Conservation (phyloP, 1,284 basidiomycete species). For the Waitea zeae region DNA sequence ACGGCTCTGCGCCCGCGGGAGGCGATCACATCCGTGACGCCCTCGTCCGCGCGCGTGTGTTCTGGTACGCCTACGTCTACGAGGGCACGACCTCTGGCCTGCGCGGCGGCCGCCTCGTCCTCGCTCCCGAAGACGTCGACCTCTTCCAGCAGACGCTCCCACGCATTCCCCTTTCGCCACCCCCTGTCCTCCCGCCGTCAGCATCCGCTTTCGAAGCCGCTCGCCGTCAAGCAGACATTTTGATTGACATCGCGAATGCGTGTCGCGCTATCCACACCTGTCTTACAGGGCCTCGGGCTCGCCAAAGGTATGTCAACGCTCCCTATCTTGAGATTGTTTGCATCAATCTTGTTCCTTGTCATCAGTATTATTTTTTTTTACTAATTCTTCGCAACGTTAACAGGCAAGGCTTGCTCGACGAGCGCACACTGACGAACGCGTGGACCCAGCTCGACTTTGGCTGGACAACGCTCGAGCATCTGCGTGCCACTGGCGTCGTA, state of each 20-base stretch:
- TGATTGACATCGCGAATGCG: conserved; percentile 50
- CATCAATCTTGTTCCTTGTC: not conserved
- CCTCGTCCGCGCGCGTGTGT: conserved; percentile 55
- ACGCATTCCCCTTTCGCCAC: conserved; percentile 18
- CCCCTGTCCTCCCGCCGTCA: not conserved
- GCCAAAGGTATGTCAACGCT: conserved; percentile 18
- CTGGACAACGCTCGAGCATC: conserved; percentile 64
- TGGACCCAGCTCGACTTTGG: conserved; percentile 70
- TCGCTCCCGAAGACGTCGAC: conserved; percentile 49
- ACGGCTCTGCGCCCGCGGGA: conserved; percentile 23
- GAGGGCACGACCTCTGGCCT: conserved; percentile 69
- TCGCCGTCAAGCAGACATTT: conserved; percentile 31
- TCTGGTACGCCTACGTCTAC: conserved; percentile 74
- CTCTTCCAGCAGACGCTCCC: conserved; percentile 40
- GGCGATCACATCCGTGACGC: conserved; percentile 42
- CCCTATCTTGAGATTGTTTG: too few relatives aligned
- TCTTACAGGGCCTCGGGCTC: conserved; percentile 59
- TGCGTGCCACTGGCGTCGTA: conserved; percentile 24
- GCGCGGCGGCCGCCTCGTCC: conserved; percentile 49
- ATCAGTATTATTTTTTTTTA: not conserved
- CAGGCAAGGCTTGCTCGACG: conserved; percentile 31
- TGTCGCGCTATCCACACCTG: conserved; percentile 62
- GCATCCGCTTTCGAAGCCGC: conserved; percentile 8
- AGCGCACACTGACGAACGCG: conserved; percentile 42
- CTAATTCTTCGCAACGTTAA: not conserved